Conservation (phyloP, 1,284 basidiomycete species). For the Papiliotrema nemorosa region DNA sequence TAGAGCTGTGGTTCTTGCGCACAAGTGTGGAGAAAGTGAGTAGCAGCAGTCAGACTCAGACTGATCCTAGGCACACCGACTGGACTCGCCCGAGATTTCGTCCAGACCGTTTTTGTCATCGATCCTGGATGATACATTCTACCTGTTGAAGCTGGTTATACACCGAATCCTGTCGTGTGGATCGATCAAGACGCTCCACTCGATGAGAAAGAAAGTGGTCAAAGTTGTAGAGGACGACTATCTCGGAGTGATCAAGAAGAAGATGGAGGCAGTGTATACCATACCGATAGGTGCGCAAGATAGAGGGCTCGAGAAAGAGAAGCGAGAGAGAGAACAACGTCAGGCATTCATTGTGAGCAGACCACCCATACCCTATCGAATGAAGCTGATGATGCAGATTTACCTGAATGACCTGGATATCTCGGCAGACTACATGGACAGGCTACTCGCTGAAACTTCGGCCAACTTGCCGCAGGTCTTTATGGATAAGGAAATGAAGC, state of each 20-base stretch:
- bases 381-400: constrained; percentile 55
- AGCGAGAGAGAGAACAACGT: constrained; percentile 71
- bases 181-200: constrained; percentile 59
- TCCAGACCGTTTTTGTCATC: constrained; percentile 57
- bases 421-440: constrained; percentile 78
- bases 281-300: constrained; percentile 49
- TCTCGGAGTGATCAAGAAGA: constrained; percentile 68
- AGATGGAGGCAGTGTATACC: constrained; percentile 81
- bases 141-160: constrained; percentile 80
- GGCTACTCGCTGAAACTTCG: constrained; percentile 67
- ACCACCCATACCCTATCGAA: neutral
- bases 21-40: constrained; percentile 78
- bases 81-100: constrained; percentile 65
- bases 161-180: constrained; percentile 71
- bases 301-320: constrained; percentile 56
- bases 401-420: constrained; percentile 85
- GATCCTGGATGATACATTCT: constrained; percentile 89
- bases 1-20: constrained; percentile 91
- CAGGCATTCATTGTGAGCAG: constrained; percentile 70
- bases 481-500: constrained; percentile 57
- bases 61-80: constrained; percentile 47
- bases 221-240: constrained; percentile 78
- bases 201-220: constrained; percentile 61
- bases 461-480: constrained; percentile 66
- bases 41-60: neutral